Evolutionary conservation across 108 stramenopile species (phyloP), one percentile per base, ranked within the genome.

Genomic region (Fistulifera pelliculosa): DNA sequence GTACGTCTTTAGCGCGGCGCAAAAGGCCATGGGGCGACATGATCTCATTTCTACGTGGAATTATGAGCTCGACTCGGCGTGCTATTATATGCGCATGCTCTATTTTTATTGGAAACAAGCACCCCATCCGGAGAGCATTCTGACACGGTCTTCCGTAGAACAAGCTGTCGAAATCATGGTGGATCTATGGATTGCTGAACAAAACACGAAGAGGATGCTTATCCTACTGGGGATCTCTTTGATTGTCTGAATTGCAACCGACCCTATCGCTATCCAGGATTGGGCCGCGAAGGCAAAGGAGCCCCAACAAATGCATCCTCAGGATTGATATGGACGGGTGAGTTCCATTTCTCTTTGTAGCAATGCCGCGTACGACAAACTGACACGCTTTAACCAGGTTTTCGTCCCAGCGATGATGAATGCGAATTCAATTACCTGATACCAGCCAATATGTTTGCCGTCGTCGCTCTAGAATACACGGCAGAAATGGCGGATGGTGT

Each of bases 391-490:
- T 35, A 35, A 6, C 31, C 8, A 35, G 31, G 31, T 0, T 78
- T 78, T 62, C 71, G 81, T 41, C 81, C 81, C 11, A 68, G 65
- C 38, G 81, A 82, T 57, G 81, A 82, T 52, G 54, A 54, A 8
- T 73, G 71, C 41, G 35, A 59, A 19, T 82, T 68, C 49, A 70
- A 70, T 2, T 82, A 82, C 52, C 65, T 76, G 0, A 69, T 82
- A 16, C 81, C 81, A n/a, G 68, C 77, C n/a, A 82, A 82, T 55
- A 69, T 73, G 58, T 69, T 77, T 51, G 68, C 72, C 2, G 81
- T 74, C 18, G 74, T 65, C 0, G 76, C 68, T 3, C 40, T 82
- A 14, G 60, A 56, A 40, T 65, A 74, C 26, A 50, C 75, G 52
- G 42, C 44, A 14, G 52, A 68, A 45, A 55, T 79, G 56, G 59